phyloP scores from a whole-genome alignment of 352 stramenopile genomes.

The Phytopythium mirpurense region DNA sequence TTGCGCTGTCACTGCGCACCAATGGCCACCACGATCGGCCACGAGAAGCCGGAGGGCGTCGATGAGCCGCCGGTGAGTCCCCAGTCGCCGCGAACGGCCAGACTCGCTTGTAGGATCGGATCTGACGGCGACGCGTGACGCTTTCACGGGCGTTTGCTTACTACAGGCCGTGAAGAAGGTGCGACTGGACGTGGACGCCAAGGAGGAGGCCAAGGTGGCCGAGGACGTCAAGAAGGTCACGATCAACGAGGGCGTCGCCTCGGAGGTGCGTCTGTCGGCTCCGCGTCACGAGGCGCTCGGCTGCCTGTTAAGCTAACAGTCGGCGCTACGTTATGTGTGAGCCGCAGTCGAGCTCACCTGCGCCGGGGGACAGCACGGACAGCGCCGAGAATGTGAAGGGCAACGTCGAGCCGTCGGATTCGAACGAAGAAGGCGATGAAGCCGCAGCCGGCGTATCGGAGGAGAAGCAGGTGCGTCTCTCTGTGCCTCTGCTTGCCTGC shows the following conservation, averaged over 20 bases:
- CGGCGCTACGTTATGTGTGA: too few relatives aligned
- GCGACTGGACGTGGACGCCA: constrained; percentile 41
- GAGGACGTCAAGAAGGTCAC: constrained; percentile 43
- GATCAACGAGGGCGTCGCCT: constrained; percentile 25
- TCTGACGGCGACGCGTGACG: too few relatives aligned
- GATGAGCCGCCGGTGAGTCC: constrained; percentile 52
- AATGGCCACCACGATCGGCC: constrained; percentile 70
- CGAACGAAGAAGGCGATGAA: background rate
- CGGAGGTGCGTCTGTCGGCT: constrained; percentile 1
- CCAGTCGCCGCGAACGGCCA: too few relatives aligned
- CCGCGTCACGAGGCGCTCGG: too few relatives aligned
- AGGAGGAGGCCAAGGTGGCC: constrained; percentile 39
- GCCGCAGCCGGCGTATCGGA: constrained; percentile 7
- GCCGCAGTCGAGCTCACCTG: background rate
- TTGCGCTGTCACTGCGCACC: background rate
- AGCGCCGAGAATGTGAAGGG: background rate
- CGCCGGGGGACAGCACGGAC: background rate
- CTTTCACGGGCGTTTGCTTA: too few relatives aligned
- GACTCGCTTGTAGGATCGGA: too few relatives aligned
- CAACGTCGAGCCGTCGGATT: background rate
- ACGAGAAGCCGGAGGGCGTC: constrained; percentile 68
- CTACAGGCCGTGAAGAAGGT: constrained; percentile 56
- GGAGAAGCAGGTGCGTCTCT: constrained; percentile 8
- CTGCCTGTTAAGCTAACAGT: too few relatives aligned
- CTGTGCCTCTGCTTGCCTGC: background rate